A percentile compares a stretch with the other conserved stretches of the same genome.
phyloP scores from a whole-genome alignment of 2,329 filamentous ascomycete genomes.

The Colletotrichum simmondsii region DNA sequence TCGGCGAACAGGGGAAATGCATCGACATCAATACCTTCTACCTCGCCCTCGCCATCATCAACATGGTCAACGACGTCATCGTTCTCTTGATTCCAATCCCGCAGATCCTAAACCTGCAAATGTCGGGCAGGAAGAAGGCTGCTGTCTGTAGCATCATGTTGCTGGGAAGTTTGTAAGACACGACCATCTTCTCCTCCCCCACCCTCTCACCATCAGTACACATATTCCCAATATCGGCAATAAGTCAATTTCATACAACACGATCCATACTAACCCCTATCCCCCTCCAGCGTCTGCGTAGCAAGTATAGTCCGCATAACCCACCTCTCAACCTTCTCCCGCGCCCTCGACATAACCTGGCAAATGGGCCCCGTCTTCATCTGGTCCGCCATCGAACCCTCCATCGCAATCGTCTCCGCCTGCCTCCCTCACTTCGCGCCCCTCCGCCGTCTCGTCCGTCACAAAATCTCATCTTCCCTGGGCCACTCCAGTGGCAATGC shows the following conservation, averaged over 20 bases:
- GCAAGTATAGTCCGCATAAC: constrained; percentile 25
- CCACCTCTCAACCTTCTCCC: constrained; percentile 22
- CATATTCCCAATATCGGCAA: too few relatives aligned
- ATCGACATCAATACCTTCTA: constrained; percentile 25
- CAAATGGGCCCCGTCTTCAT: constrained; percentile 39
- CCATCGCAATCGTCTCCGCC: constrained; percentile 50
- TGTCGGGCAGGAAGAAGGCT: constrained; percentile 23
- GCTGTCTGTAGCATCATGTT: constrained; percentile 30
- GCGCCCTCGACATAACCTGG: constrained; percentile 22
- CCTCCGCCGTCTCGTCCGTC: constrained; percentile 22
- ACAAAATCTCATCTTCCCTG: not conserved
- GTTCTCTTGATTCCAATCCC: constrained; percentile 30
- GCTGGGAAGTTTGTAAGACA: constrained; percentile 29
- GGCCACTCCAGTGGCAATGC: not conserved
- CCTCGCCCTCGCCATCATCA: constrained; percentile 26
- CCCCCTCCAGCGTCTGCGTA: constrained; percentile 17
- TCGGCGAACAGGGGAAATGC: constrained; percentile 10
- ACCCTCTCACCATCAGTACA: too few relatives aligned
- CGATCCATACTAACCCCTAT: not conserved
- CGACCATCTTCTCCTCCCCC: too few relatives aligned
- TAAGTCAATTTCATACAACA: too few relatives aligned
- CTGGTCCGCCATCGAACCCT: constrained; percentile 53
- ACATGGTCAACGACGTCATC: constrained; percentile 33
- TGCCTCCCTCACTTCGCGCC: constrained; percentile 51
- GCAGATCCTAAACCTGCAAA: constrained; percentile 29